Conservation (phyloP, 2,329 filamentous ascomycete genomes). For the Exophiala spinifera region DNA sequence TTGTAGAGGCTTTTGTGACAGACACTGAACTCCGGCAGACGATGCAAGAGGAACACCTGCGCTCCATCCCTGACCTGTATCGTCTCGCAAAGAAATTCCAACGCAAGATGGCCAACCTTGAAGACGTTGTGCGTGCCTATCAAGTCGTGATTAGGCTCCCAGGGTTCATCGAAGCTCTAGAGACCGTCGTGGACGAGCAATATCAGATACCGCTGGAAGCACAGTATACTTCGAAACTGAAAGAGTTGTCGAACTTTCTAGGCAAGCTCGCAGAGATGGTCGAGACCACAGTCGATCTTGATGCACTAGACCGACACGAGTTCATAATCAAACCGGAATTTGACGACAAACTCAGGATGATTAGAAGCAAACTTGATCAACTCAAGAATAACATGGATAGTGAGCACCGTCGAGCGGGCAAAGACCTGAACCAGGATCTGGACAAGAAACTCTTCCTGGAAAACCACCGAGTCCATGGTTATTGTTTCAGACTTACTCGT, state of each 20-base stretch:
- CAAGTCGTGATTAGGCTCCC: slow-evolving; percentile 91
- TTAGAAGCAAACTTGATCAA: slow-evolving; percentile 85
- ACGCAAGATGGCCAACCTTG: slow-evolving; percentile 81
- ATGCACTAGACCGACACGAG: slow-evolving; percentile 93
- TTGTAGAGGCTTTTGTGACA: slow-evolving; percentile 90
- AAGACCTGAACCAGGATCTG: slow-evolving; percentile 83
- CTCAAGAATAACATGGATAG: slow-evolving; percentile 76
- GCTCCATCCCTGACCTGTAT: slow-evolving; percentile 90
- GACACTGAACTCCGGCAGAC: slow-evolving; percentile 92
- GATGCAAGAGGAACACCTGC: slow-evolving; percentile 93
- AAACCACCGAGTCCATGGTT: slow-evolving; percentile 92
- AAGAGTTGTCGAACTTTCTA: slow-evolving; percentile 71
- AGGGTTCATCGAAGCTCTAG: slow-evolving; percentile 82
- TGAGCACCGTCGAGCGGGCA: slow-evolving; percentile 73
- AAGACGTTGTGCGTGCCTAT: slow-evolving; percentile 93
- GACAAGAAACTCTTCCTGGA: slow-evolving; percentile 99
- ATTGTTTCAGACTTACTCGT: slow-evolving; percentile 90
- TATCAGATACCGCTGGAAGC: slow-evolving; percentile 84
- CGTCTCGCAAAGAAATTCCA: slow-evolving; percentile 93
- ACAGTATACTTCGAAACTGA: slow-evolving; percentile 81
- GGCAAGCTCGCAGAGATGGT: slow-evolving; percentile 95
- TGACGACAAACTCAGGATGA: slow-evolving; percentile 81
- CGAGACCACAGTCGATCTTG: slow-evolving; percentile 93
- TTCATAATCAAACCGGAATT: slow-evolving; percentile 99
- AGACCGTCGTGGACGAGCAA: slow-evolving; percentile 90